Conservation (phyloP, 2,329 filamentous ascomycete species). For the Paraphaeosphaeria minitans region DNA sequence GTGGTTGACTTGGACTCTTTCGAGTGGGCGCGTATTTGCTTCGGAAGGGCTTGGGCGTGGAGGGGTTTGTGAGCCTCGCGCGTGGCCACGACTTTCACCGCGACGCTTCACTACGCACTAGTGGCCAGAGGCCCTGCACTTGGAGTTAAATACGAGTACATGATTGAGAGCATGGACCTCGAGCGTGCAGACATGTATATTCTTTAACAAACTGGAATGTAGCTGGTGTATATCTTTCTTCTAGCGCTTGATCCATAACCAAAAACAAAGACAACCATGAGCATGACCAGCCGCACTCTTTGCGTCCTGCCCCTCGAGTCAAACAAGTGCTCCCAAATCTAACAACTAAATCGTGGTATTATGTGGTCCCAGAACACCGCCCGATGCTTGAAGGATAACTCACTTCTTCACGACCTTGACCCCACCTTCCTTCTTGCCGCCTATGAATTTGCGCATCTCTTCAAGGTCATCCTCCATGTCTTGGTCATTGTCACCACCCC, state of each 20-base stretch:
- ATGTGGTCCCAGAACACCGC: conserved; percentile 11
- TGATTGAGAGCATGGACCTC: background rate
- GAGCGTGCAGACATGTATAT: background rate
- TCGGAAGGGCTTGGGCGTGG: background rate
- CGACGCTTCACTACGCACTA: background rate
- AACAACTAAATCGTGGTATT: conserved; percentile 2
- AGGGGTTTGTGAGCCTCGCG: background rate
- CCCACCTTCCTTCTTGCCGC: conserved; percentile 59
- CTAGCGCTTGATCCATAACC: background rate
- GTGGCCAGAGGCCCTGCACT: background rate
- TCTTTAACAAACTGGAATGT: no score
- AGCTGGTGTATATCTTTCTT: background rate
- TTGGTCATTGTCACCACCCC: conserved; percentile 33
- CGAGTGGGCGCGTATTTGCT: background rate
- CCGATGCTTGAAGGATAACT: conserved; percentile 2
- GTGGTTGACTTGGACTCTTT: background rate
- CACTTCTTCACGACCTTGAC: conserved; percentile 72
- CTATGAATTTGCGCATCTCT: conserved; percentile 47
- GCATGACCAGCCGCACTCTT: background rate
- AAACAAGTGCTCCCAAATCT: background rate
- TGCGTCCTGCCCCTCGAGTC: background rate
- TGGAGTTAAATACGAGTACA: background rate
- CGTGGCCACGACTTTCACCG: background rate
- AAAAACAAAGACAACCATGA: no score
- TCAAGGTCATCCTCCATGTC: conserved; percentile 37